A percentile compares a stretch with the other conserved stretches of the same genome.
Evolutionary conservation across 2,329 filamentous ascomycete genomes (phyloP).

Genomic region (Paecilomyces niveus): DNA sequence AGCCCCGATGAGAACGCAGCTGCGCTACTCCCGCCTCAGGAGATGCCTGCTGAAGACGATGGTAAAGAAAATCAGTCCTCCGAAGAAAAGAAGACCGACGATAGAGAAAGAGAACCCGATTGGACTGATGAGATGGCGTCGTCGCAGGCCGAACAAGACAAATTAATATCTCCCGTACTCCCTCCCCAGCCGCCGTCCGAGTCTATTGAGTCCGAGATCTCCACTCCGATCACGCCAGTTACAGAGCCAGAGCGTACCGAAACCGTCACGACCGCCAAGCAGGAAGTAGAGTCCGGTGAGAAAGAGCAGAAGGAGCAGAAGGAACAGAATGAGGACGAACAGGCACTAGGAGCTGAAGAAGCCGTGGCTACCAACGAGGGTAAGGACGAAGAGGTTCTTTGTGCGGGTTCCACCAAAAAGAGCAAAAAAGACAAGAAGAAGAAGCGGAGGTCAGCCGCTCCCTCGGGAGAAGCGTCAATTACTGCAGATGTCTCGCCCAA

Average conservation of each 20-base stretch:
- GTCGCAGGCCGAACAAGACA: constrained; percentile 37
- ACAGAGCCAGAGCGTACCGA: not conserved
- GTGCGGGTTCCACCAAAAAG: not conserved
- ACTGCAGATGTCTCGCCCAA: not conserved
- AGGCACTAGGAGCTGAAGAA: not conserved
- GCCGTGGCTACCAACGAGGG: not conserved
- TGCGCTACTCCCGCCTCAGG: constrained; percentile 17
- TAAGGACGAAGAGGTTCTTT: not conserved
- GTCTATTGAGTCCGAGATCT: not conserved
- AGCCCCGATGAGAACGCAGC: constrained; percentile 11
- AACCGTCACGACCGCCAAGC: not conserved
- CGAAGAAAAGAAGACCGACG: constrained; percentile 29
- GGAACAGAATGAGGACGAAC: not conserved
- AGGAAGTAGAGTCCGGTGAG: not conserved
- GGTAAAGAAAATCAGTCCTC: constrained; percentile 41
- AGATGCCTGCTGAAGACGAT: constrained; percentile 32
- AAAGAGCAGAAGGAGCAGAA: not conserved
- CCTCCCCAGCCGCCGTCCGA: not conserved
- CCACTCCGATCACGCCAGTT: not conserved
- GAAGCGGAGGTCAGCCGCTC: not conserved
- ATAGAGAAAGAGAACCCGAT: constrained; percentile 30
- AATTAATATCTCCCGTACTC: constrained; percentile 19
- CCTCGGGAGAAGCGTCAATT: not conserved
- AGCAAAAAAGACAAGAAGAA: constrained; percentile 4
- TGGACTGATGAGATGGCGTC: constrained; percentile 39